Evolutionary conservation across 306 rosid genomes (phyloP).

Genomic region (Hippophae gyantsensis): DNA sequence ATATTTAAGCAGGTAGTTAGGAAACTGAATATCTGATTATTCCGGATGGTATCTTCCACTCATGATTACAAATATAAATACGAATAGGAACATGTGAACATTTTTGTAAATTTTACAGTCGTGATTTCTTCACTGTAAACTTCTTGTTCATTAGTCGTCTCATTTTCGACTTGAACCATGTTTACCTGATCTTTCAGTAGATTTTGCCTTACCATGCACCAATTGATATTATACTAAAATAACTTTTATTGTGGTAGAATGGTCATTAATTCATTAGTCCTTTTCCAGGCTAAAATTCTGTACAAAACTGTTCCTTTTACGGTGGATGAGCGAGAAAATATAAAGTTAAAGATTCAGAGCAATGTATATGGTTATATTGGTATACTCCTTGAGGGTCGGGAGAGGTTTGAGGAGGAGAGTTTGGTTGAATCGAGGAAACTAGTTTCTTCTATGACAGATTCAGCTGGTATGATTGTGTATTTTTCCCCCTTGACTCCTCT

Average conservation of each 20-base stretch:
- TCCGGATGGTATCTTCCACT: no score
- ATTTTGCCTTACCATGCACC: no score
- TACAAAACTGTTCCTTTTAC: conserved; percentile 76
- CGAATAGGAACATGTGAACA: no score
- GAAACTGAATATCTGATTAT: conserved; percentile 2
- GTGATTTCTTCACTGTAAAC: no score
- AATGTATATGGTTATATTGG: conserved; percentile 90
- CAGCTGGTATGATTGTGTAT: conserved; percentile 32
- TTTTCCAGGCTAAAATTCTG: conserved; percentile 81
- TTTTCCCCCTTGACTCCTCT: conserved; percentile 12
- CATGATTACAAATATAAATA: no score
- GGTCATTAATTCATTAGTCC: conserved; percentile 12
- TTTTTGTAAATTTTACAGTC: no score
- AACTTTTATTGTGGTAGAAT: conserved; percentile 1
- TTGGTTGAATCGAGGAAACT: conserved; percentile 37
- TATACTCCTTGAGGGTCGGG: conserved; percentile 93
- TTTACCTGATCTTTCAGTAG: no score
- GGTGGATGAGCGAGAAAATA: conserved; percentile 72
- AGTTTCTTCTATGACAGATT: conserved; percentile 30
- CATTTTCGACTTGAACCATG: no score
- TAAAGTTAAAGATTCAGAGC: conserved; percentile 78
- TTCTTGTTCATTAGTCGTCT: no score
- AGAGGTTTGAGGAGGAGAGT: conserved; percentile 86
- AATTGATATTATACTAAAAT: no score
- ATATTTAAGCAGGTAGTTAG: conserved; percentile 85